Evolutionary conservation across 352 stramenopile genomes (phyloP).

Genomic region (Albugo laibachii): DNA sequence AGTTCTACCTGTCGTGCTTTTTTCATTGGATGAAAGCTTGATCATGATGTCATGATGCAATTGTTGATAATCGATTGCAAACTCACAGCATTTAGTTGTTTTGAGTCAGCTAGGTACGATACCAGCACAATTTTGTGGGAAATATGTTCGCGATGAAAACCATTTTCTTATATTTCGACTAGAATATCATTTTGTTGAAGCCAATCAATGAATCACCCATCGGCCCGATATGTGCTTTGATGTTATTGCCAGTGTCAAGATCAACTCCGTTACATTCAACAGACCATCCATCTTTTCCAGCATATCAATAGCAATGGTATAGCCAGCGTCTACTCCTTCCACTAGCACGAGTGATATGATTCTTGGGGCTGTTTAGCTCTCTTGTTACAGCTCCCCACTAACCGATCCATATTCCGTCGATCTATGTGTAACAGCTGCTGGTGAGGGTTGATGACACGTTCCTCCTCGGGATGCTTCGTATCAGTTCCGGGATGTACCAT

Average conservation of each 20-base stretch:
- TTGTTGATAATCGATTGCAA: constrained; percentile 39
- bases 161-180: constrained; percentile 76
- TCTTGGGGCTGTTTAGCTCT: constrained; percentile 55
- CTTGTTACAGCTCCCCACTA: constrained; percentile 80
- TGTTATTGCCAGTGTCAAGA: not conserved
- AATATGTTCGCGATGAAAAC: constrained; percentile 73
- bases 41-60: constrained; percentile 65
- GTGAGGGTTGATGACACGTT: constrained; percentile 98
- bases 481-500: constrained; percentile 98
- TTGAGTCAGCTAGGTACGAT: constrained; percentile 68
- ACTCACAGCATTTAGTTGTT: constrained; percentile 46
- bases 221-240: constrained; percentile 9
- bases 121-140: constrained; percentile 55
- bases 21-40: constrained; percentile 16
- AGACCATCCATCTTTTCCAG: not conserved
- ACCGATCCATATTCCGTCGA: constrained; percentile 70
- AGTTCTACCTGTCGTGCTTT: not conserved
- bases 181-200: constrained; percentile 53
- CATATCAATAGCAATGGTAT: not conserved
- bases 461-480: constrained; percentile 89
- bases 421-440: constrained; percentile 92
- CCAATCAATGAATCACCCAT: constrained; percentile 55
- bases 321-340: constrained; percentile 18
- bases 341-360: constrained; percentile 37
- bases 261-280: too few species aligned